Percentiles rank a stretch among this genome's conserved stretches.
These are phyloP conservation scores for Cutaneotrichosporon sp. DNA, from an alignment of 1,284 basidiomycete genomes.

Conservation along the genomic window DNA sequence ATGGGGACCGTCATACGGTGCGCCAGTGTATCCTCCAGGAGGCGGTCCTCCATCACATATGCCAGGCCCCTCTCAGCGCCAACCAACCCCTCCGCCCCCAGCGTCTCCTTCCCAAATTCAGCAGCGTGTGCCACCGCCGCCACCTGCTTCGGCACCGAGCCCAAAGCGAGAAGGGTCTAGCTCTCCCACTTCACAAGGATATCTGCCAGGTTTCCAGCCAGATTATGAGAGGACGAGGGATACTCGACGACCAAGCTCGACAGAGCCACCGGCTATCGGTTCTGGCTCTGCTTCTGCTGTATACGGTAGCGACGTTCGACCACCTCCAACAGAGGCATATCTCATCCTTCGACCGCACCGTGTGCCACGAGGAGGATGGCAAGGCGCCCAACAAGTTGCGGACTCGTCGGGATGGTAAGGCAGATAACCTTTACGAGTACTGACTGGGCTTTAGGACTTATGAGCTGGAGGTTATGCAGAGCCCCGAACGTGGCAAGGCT, in stretches of 20 bases:
- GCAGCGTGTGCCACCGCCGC: constrained; percentile 10
- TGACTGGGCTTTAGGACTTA: constrained; percentile 10
- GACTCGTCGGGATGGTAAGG: constrained; percentile 14
- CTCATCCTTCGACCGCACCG: constrained; percentile 16
- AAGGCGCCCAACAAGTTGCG: neutral
- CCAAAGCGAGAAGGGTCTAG: constrained; percentile 1
- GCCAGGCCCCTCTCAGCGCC: neutral
- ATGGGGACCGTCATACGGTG: constrained; percentile 1
- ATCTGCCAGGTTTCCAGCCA: constrained; percentile 16
- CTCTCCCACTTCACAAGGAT: constrained; percentile 1
- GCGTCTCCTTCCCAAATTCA: constrained; percentile 14
- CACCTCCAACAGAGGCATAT: constrained; percentile 17
- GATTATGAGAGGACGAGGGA: constrained; percentile 12
- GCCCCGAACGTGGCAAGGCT: constrained; percentile 17
- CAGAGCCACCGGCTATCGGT: constrained; percentile 1
- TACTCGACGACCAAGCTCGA: constrained; percentile 6
- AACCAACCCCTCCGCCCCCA: constrained; percentile 10
- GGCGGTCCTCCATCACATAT: neutral
- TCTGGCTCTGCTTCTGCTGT: constrained; percentile 8
- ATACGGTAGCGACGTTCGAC: constrained; percentile 7
- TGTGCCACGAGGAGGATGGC: constrained; percentile 15
- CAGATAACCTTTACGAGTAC: neutral
- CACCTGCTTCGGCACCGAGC: constrained; percentile 11
- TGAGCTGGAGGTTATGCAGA: constrained; percentile 13
- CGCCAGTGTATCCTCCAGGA: neutral